Evolutionary conservation across 2,329 filamentous ascomycete species (phyloP).

Genomic region (Coniochaeta sp.): DNA sequence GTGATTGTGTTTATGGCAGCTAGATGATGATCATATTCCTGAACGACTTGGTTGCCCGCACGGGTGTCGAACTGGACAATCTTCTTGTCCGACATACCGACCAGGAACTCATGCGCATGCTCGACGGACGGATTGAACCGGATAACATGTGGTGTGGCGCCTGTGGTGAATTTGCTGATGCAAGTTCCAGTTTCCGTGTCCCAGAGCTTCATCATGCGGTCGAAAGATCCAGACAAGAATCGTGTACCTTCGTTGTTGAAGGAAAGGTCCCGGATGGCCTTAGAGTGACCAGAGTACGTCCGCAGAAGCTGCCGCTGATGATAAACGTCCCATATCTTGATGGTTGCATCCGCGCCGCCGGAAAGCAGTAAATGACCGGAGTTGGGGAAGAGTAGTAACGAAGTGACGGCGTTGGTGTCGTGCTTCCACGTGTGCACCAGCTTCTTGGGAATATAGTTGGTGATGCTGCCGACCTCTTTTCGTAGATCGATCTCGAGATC

Average conservation of each 20-base stretch:
- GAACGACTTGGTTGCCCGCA: slow-evolving; percentile 67
- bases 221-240: slow-evolving; percentile 88
- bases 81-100: slow-evolving; percentile 98
- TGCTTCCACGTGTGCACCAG: slow-evolving; percentile 83
- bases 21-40: slow-evolving; percentile 97
- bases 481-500: slow-evolving; percentile 79
- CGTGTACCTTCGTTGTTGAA: slow-evolving; percentile 78
- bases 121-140: slow-evolving; percentile 80
- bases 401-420: slow-evolving; percentile 73
- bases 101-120: slow-evolving; percentile 81
- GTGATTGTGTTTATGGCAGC: slow-evolving; percentile 97
- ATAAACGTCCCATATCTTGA: slow-evolving; percentile 94
- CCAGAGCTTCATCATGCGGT: slow-evolving; percentile 96
- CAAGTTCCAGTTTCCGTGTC: slow-evolving; percentile 93
- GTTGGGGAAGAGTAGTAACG: slow-evolving; percentile 79
- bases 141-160: slow-evolving; percentile 91
- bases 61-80: slow-evolving; percentile 95
- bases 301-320: slow-evolving; percentile 82
- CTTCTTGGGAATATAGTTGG: slow-evolving; percentile 94
- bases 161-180: slow-evolving; percentile 80
- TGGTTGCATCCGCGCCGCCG: slow-evolving; percentile 79
- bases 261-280: slow-evolving; percentile 80
- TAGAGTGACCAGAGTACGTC: slow-evolving; percentile 85
- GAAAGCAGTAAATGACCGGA: slow-evolving; percentile 86
- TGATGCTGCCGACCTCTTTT: slow-evolving; percentile 71